A percentile compares a stretch with the other conserved stretches of the same genome.
phyloP scores from a whole-genome alignment of 208 protist genomes.

The Trypanosoma theileri region DNA sequence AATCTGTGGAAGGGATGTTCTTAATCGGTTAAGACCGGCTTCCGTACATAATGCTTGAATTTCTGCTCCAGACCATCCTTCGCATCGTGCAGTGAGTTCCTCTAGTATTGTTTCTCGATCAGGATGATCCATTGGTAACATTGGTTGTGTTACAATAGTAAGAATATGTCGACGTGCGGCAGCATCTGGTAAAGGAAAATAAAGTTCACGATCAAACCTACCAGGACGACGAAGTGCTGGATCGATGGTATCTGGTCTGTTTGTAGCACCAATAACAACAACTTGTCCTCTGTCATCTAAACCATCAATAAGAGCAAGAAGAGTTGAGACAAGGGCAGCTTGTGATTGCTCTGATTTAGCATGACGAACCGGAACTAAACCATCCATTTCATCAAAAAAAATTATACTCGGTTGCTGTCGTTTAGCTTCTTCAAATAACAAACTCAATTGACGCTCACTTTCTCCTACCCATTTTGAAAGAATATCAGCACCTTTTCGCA shows the following conservation, averaged over 20 bases:
- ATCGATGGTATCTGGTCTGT: slow-evolving; percentile 96
- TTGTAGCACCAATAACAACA: slow-evolving; percentile 96
- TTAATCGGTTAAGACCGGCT: slow-evolving; percentile 85
- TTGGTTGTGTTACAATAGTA: slow-evolving; percentile 96
- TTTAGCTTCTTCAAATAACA: slow-evolving; percentile 97
- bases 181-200: slow-evolving; percentile 76
- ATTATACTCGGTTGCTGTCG: slow-evolving; percentile 96
- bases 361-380: slow-evolving; percentile 86
- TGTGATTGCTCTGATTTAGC: slow-evolving; percentile 81
- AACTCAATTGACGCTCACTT: slow-evolving; percentile 95
- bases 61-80: slow-evolving; percentile 99
- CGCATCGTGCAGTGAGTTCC: slow-evolving; percentile 82
- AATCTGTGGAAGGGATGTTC: slow-evolving; percentile 73
- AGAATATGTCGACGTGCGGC: slow-evolving; percentile 84
- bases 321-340: slow-evolving; percentile 82
- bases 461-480: slow-evolving; percentile 99
- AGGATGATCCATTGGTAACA: slow-evolving; percentile 90
- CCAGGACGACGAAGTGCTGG: slow-evolving; percentile 94
- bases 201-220: slow-evolving; percentile 97
- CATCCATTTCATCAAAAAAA: slow-evolving; percentile 99
- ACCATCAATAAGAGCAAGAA: slow-evolving; percentile 96
- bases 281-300: slow-evolving; percentile 91
- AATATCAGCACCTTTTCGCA: slow-evolving; percentile 96
- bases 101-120: slow-evolving; percentile 80
- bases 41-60: slow-evolving; percentile 99